Evolutionary conservation across 208 protist genomes (phyloP).

Genomic region (Leishmania tropica): DNA sequence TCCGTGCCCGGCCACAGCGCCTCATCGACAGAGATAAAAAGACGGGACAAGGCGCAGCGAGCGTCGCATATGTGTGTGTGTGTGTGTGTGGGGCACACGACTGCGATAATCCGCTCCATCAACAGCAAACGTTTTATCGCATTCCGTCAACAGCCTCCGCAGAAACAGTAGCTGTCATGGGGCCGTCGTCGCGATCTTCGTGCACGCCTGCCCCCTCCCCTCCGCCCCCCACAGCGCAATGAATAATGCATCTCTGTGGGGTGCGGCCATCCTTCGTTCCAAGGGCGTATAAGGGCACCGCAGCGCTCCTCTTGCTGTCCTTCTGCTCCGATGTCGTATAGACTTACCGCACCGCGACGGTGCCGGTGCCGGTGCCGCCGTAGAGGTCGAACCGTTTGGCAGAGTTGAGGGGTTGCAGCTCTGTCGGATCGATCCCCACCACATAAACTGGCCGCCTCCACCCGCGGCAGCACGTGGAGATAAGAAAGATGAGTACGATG

Average conservation of each 20-base stretch:
- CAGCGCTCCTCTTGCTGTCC: neutral
- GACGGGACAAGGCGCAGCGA: neutral
- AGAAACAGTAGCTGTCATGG: neutral
- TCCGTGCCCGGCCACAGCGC: neutral
- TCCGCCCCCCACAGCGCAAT: neutral
- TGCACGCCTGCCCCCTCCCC: neutral
- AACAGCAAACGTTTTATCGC: neutral
- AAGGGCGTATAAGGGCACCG: too few species aligned
- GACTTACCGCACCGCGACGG: constrained; percentile 10
- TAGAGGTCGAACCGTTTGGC: constrained; percentile 24
- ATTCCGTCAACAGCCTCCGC: neutral
- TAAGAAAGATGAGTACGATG: constrained; percentile 21
- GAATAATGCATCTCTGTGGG: neutral
- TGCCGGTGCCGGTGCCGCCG: constrained; percentile 31
- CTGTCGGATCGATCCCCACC: constrained; percentile 43
- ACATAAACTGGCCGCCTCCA: constrained; percentile 45
- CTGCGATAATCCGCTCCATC: neutral
- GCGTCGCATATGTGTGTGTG: too few species aligned
- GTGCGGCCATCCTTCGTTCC: neutral
- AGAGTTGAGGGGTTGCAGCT: constrained; percentile 43
- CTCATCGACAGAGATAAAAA: neutral
- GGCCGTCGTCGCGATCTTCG: neutral
- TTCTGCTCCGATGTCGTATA: neutral
- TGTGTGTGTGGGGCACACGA: neutral
- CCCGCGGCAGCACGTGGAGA: constrained; percentile 24